Base-by-base conservation (phyloP, 305 asterid genomes). In the Fraxinus floribunda region DNA sequence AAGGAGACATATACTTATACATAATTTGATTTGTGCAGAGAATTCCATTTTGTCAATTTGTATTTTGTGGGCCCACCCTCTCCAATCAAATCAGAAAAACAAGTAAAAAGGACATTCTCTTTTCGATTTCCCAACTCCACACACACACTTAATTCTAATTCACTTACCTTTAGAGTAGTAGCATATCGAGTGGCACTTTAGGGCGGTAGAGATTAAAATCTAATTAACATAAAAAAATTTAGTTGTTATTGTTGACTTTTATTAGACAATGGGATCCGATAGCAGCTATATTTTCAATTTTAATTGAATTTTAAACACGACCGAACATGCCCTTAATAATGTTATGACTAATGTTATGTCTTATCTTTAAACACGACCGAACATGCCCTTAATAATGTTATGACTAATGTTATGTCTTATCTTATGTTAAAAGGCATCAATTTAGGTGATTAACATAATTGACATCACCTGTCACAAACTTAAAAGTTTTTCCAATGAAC, bases 1-100 rank as follows among this genome's bases (percentile, higher is more conserved):
- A 83, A 80, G 93, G 89, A 72, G 88, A 90, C 92, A 72, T 76
- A 68, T 49, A 15, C 62, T 49, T 4, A 15, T 49, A 49, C 18
- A n/a, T 13, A 46, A 70, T 79, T 83, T 46, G 81, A 75, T 15
- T 49, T 82, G 30, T 70, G 32, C 38, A 7, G 38, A 32, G 78
- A 83, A 41, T 29, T 79, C 83, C 89, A 77, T 80, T 86, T 81
- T 85, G 93, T 90, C 93, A 72, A 78, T 75, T 82, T 81, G 34
- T 70, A 75, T 16, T 18, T 39, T 77, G 86, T 86, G 88, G 88
- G 79, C 88, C 79, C 80, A 39, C 18, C 78, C 49, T 38, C 79
- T 72, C 70, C 8, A 34, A 7, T 71, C 8, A 16, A 49, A 64
- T 39, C 76, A 4, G 16, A n/a, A 75, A 20, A 46, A 39, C 16